Conservation (phyloP, 192 early-diverging fungal species). For the Funneliformis mosseae region DNA sequence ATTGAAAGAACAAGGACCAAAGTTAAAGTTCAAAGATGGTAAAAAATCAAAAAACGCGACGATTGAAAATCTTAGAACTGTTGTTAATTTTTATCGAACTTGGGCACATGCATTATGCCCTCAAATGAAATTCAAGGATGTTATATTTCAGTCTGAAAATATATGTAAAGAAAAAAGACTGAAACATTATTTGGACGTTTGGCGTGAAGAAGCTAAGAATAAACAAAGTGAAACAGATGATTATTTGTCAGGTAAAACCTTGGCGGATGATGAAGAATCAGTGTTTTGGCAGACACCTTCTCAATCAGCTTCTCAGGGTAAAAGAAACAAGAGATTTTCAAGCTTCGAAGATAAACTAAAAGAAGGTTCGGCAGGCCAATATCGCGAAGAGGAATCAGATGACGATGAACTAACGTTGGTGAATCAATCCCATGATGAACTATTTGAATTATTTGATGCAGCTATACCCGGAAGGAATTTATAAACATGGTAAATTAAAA, state of each 20-base stretch:
- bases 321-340: neutral
- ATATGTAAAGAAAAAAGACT: neutral
- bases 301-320: neutral
- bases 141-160: neutral
- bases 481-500: too few species aligned
- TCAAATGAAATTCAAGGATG: neutral
- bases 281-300: neutral
- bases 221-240: neutral
- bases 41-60: neutral
- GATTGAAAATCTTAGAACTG: neutral
- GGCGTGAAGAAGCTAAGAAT: neutral
- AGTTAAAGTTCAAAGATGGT: neutral
- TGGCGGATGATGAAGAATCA: neutral
- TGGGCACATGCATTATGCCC: neutral
- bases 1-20: neutral
- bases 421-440: too few species aligned
- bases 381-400: neutral
- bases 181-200: neutral
- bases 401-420: too few species aligned
- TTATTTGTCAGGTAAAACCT: neutral
- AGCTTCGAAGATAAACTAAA: neutral
- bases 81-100: neutral
- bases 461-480: too few species aligned
- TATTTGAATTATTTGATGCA: too few species aligned
- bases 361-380: neutral